phyloP scores from a whole-genome alignment of 345 rosid genomes.

The Raphanus sativus region DNA sequence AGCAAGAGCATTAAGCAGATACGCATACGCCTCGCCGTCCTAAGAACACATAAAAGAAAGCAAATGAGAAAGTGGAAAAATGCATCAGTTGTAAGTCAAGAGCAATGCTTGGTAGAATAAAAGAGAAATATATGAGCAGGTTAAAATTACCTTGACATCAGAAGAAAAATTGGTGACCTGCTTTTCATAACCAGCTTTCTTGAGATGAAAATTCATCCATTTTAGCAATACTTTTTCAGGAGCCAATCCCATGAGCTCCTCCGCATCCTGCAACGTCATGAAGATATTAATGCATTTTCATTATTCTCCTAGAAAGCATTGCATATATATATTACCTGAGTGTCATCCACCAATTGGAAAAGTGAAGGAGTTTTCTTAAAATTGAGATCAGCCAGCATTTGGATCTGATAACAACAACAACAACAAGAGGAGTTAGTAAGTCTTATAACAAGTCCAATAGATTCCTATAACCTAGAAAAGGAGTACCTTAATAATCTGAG shows the following conservation, averaged over 20 bases:
- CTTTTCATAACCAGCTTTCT: slow-evolving; percentile 88
- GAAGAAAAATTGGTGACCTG: slow-evolving; percentile 92
- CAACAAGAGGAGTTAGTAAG: slow-evolving; percentile 30
- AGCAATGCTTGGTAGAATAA: background rate
- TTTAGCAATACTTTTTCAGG: slow-evolving; percentile 94
- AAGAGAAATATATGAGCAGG: slow-evolving; percentile 5
- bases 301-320: background rate
- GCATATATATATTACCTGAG: slow-evolving; percentile 47
- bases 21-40: slow-evolving; percentile 98
- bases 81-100: background rate
- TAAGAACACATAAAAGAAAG: slow-evolving; percentile 28
- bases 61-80: slow-evolving; percentile 16
- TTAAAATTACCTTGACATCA: slow-evolving; percentile 79
- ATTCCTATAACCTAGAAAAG: background rate
- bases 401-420: slow-evolving; percentile 57
- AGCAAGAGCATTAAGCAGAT: slow-evolving; percentile 90
- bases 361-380: slow-evolving; percentile 96
- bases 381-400: slow-evolving; percentile 87
- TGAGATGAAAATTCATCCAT: slow-evolving; percentile 98
- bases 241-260: slow-evolving; percentile 86
- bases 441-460: background rate
- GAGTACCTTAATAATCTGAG: slow-evolving; percentile 91
- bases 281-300: slow-evolving; percentile 9
- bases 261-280: slow-evolving; percentile 70
- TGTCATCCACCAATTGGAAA: slow-evolving; percentile 79